Evolutionary conservation across 805 yeast species (phyloP).

Genomic region (Pichia eremophila): DNA sequence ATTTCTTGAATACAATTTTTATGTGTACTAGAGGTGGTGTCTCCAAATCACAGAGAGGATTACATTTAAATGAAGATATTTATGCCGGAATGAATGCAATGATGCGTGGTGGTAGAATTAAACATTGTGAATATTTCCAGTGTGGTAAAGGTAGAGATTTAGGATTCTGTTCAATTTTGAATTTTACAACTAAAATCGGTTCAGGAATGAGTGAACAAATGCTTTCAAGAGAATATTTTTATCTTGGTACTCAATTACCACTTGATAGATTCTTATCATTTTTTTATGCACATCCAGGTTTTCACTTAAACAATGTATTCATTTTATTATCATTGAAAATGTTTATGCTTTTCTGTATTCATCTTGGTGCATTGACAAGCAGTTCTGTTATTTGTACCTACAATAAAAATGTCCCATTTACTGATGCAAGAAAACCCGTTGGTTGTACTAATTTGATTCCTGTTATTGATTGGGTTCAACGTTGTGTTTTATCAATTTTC

Average conservation of each 20-base stretch:
- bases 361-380: constrained; percentile 54
- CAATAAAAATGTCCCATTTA: constrained; percentile 47
- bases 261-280: constrained; percentile 71
- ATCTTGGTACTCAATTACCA: constrained; percentile 68
- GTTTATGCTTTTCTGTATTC: constrained; percentile 47
- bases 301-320: constrained; percentile 70
- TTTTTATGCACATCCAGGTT: constrained; percentile 82
- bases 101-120: constrained; percentile 72
- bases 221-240: constrained; percentile 73
- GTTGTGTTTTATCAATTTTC: constrained; percentile 66
- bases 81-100: constrained; percentile 80
- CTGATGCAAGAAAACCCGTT: constrained; percentile 50
- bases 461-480: constrained; percentile 62
- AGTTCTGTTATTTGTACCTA: constrained; percentile 55
- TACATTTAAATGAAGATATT: constrained; percentile 77
- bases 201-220: constrained; percentile 90
- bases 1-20: constrained; percentile 62
- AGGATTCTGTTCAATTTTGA: constrained; percentile 75
- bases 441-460: constrained; percentile 71
- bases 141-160: constrained; percentile 85
- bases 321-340: constrained; percentile 61
- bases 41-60: constrained; percentile 75
- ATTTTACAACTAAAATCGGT: constrained; percentile 77
- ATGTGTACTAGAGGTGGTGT: constrained; percentile 85
- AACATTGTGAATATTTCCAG: constrained; percentile 75